phyloP scores from a whole-genome alignment of 192 early-diverging fungal species.

The Linnemannia schmuckeri region DNA sequence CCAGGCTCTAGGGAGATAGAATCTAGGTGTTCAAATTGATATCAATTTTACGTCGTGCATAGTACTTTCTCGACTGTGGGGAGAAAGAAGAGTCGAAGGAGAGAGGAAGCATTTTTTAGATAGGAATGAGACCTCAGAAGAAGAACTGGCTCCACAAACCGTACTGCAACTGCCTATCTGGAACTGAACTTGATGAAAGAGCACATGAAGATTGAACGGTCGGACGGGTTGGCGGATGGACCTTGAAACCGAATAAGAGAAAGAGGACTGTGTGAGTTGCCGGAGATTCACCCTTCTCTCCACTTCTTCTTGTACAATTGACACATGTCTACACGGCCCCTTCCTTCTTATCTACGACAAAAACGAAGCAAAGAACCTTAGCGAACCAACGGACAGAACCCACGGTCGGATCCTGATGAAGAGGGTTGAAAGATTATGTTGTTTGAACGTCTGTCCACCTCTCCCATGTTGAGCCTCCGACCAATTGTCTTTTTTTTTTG shows the following conservation, averaged over 20 bases:
- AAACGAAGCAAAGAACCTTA: neutral
- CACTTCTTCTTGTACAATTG: neutral
- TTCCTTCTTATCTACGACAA: neutral
- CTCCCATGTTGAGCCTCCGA: neutral
- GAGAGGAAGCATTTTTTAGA: too few relatives aligned
- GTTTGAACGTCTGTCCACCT: neutral
- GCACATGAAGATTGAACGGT: neutral
- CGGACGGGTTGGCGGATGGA: neutral
- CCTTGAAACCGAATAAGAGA: neutral
- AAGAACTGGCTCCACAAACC: neutral
- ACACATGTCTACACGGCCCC: constrained; percentile 2
- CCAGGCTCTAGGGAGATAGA: too few relatives aligned
- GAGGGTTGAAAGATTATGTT: neutral
- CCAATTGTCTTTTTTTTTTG: neutral
- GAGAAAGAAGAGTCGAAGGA: too few relatives aligned
- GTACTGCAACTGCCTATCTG: neutral
- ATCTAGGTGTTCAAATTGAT: too few relatives aligned
- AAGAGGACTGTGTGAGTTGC: neutral
- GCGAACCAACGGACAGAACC: neutral
- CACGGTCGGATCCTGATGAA: neutral
- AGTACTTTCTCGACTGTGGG: too few relatives aligned
- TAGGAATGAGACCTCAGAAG: too few relatives aligned
- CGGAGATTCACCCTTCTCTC: neutral
- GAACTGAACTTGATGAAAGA: constrained; percentile 8
- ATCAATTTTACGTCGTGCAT: too few relatives aligned